These are phyloP conservation scores for Gossypium gossypioides DNA, from an alignment of 441 rosid genomes.

Conservation along the genomic window DNA sequence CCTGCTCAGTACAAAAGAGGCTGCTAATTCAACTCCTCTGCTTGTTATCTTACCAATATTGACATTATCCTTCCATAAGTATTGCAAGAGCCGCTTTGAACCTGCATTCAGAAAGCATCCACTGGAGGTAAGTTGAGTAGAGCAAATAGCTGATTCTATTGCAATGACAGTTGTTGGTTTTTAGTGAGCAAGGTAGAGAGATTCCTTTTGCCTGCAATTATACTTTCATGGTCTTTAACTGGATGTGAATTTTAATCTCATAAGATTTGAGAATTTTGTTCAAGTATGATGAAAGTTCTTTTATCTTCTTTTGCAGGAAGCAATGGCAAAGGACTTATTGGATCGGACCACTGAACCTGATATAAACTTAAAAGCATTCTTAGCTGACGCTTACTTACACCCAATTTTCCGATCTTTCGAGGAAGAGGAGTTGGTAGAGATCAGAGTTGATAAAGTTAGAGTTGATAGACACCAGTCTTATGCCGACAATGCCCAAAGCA, in stretches of 20 bases:
- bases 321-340: constrained; percentile 67
- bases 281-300: neutral
- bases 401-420: constrained; percentile 80
- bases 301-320: constrained; percentile 48
- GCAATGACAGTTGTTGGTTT: neutral
- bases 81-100: constrained; percentile 80
- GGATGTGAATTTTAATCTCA: neutral
- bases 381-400: constrained; percentile 84
- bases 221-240: neutral
- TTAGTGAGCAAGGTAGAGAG: neutral
- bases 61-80: constrained; percentile 76
- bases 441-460: constrained; percentile 36
- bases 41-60: constrained; percentile 69
- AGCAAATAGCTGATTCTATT: neutral
- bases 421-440: constrained; percentile 30
- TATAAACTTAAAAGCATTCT: constrained; percentile 50
- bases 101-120: constrained; percentile 86
- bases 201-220: neutral
- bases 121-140: constrained; percentile 48
- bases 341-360: constrained; percentile 53
- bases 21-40: constrained; percentile 83
- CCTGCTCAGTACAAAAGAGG: constrained; percentile 75
- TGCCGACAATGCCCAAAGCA: constrained; percentile 21
- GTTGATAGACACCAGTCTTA: constrained; percentile 39
- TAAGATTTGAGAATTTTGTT: neutral